Conservation (phyloP, 2,329 filamentous ascomycete genomes). For the Ceratocystis huliohia region DNA sequence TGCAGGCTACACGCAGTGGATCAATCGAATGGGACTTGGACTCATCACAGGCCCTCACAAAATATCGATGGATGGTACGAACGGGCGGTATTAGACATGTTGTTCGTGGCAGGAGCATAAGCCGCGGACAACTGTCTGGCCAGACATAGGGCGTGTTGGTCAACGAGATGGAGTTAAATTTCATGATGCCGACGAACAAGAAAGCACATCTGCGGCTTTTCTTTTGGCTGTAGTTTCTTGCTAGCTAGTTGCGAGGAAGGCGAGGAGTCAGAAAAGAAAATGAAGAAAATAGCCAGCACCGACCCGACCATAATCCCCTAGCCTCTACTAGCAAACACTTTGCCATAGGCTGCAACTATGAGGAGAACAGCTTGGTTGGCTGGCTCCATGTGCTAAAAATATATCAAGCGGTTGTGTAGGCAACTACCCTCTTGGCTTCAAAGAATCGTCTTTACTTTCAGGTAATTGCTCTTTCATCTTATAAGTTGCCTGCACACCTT, state of each 20-base stretch:
- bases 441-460: neutral
- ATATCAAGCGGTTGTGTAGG: neutral
- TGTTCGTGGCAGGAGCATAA: conserved; percentile 5
- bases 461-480: conserved; percentile 3
- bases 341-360: neutral
- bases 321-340: neutral
- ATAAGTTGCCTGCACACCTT: neutral
- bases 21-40: neutral
- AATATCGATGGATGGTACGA: conserved; percentile 11
- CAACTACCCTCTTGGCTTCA: neutral
- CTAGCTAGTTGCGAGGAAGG: neutral
- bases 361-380: neutral
- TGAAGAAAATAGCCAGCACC: neutral
- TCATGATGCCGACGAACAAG: neutral
- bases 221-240: neutral
- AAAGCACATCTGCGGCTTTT: neutral
- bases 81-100: conserved; percentile 13
- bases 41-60: conserved; percentile 1
- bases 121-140: neutral
- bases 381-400: neutral
- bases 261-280: neutral
- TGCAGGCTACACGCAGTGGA: conserved; percentile 7
- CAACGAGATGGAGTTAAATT: neutral
- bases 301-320: no score
- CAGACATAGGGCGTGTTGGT: conserved; percentile 3